Base-by-base conservation (phyloP, 2,329 filamentous ascomycete species). In the Cylindrodendrum hubeiense region DNA sequence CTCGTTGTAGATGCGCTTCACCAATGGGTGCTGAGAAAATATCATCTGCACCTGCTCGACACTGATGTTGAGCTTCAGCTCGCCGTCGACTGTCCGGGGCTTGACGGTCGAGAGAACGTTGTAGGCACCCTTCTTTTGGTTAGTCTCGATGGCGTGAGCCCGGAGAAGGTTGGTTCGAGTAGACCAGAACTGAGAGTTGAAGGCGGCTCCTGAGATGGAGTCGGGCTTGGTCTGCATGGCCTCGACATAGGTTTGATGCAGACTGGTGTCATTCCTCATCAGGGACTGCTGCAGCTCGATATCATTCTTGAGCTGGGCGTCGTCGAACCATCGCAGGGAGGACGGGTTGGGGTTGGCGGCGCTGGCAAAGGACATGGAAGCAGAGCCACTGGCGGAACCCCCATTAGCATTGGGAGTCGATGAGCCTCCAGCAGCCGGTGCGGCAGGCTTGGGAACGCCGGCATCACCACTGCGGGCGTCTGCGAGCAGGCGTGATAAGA, bases 131-230 rank as follows among this genome's bases (percentile, higher is more conserved):
- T 93, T 91, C 72, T 90, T 92, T 82, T 99, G 97, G 64, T 89
- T 90, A 60, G 88, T 90, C 79, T 98, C 94, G 49, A 97, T 96
- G 2, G 94, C 95, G 81, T 98, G 93, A 0, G 95, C 92, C 13
- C 96, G 92, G 30, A 99, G 86, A 33, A 98, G 84, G 77, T 94
- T 94, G 50, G 95, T 88, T 49, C 97, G 88, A 2, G 94, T 93
- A 1, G 94, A 93, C 96, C 96, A 99, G 81, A 99, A 99, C 78
- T 98, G 95, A 1, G 90, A 85, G 71, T 95, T 94, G 79, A 98
- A 97, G 47, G 94, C 91, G 2, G 88, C 88, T 28, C 92, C 89
- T 0, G 91, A 91, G 66, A 98, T 91, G 2, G 92, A 90, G 8
- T 95, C 92, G 0, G 95, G 94, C 75, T 97, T 97, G 9, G 93